phyloP scores from a whole-genome alignment of 2,329 filamentous ascomycete genomes.

The Neofusicoccum cordaticola region DNA sequence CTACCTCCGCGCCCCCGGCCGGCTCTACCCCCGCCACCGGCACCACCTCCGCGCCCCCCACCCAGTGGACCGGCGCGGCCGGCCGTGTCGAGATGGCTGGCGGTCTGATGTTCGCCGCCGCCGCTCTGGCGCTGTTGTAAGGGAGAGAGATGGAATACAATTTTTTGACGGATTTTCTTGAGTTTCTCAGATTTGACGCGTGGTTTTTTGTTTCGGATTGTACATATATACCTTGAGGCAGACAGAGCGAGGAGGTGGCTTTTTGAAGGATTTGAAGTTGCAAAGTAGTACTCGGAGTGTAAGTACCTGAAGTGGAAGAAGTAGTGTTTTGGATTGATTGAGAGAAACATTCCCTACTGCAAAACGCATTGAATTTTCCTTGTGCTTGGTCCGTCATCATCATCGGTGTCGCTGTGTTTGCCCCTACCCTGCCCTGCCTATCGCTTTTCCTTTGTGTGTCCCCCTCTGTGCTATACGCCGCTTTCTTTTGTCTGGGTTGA shows the following conservation, averaged over 20 bases:
- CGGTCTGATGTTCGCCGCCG: constrained; percentile 3
- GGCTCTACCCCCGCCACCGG: background rate
- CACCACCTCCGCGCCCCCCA: background rate
- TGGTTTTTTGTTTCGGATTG: background rate
- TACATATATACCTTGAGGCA: background rate
- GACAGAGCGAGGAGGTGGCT: background rate
- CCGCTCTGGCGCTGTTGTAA: background rate
- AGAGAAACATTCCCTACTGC: too few species aligned
- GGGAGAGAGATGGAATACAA: background rate
- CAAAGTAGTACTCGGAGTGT: too few species aligned
- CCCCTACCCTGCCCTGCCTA: too few species aligned
- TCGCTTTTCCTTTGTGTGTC: too few species aligned
- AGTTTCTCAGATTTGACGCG: background rate
- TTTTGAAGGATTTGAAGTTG: too few species aligned
- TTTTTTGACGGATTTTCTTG: constrained; percentile 14
- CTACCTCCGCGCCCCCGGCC: background rate
- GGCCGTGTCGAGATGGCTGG: constrained; percentile 3
- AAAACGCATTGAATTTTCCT: too few species aligned
- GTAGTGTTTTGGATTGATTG: too few species aligned
- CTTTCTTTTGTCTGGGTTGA: too few species aligned
- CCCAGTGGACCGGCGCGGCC: constrained; percentile 9
- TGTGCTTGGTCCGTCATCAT: too few species aligned
- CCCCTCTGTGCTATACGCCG: too few species aligned
- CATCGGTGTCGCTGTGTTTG: too few species aligned
- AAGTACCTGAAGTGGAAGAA: too few species aligned